A percentile compares a stretch with the other conserved stretches of the same genome.
These are phyloP conservation scores for Phytophthora pistaciae DNA, from an alignment of 352 stramenopile species.

Conservation along the genomic window DNA sequence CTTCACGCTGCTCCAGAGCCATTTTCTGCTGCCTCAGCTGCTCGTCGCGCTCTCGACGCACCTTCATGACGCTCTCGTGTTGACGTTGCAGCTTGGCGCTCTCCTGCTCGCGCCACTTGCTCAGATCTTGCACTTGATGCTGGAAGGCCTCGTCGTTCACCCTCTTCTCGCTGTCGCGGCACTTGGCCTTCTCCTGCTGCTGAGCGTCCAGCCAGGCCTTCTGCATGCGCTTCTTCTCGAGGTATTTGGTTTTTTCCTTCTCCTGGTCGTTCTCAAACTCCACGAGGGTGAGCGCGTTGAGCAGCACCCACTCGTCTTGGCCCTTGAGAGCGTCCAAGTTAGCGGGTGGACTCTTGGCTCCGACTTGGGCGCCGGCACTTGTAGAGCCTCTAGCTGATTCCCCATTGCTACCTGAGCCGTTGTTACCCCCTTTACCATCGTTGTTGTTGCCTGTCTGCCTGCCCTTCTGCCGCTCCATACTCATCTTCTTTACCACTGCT, in stretches of 20 bases:
- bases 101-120: conserved; percentile 62
- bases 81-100: conserved; percentile 57
- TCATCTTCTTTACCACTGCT: conserved; percentile 73
- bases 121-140: conserved; percentile 54
- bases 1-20: conserved; percentile 40
- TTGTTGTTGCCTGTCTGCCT: conserved; percentile 16
- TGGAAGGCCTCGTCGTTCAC: conserved; percentile 46
- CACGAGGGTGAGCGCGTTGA: conserved; percentile 78
- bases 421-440: conserved; percentile 8
- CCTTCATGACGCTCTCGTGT: conserved; percentile 56
- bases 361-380: conserved; percentile 14
- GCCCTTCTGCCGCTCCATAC: conserved; percentile 49
- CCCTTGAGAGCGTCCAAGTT: conserved; percentile 41
- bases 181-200: conserved; percentile 52
- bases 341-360: conserved; percentile 22
- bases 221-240: conserved; percentile 71
- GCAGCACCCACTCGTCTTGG: conserved; percentile 79
- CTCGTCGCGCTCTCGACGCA: conserved; percentile 68
- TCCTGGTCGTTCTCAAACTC: conserved; percentile 74
- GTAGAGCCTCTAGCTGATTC: neutral
- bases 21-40: conserved; percentile 67
- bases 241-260: conserved; percentile 41
- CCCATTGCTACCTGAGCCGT: conserved; percentile 3
- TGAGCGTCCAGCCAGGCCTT: conserved; percentile 73
- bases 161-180: conserved; percentile 41